A percentile compares a stretch with the other conserved stretches of the same genome.
phyloP scores from a whole-genome alignment of 2,329 filamentous ascomycete genomes.

The Diplodia sapinea region DNA sequence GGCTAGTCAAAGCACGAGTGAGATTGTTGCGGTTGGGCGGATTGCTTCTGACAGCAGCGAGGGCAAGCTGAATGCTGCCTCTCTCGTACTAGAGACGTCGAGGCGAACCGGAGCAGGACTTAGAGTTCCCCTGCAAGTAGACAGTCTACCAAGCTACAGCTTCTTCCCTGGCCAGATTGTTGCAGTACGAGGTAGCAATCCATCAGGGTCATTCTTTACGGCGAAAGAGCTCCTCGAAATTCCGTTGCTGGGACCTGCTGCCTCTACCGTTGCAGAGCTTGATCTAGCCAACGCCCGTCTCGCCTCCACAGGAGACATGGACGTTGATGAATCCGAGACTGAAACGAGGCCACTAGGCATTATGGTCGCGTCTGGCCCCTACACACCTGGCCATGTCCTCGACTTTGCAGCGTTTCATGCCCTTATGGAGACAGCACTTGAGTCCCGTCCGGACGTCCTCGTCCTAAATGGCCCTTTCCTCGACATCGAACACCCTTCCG shows the following conservation, averaged over 20 bases:
- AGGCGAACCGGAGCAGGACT: slow-evolving; percentile 81
- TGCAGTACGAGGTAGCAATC: slow-evolving; percentile 83
- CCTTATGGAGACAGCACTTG: slow-evolving; percentile 77
- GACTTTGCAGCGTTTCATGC: slow-evolving; percentile 86
- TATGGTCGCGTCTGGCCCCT: slow-evolving; percentile 82
- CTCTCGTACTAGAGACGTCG: slow-evolving; percentile 86
- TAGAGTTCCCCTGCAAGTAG: slow-evolving; percentile 79
- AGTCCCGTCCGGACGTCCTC: slow-evolving; percentile 76
- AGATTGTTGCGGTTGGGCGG: slow-evolving; percentile 87
- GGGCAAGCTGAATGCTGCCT: slow-evolving; percentile 83
- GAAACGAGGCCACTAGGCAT: slow-evolving; percentile 71
- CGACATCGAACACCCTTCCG: slow-evolving; percentile 86
- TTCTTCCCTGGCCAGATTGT: slow-evolving; percentile 97
- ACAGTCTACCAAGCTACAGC: slow-evolving; percentile 71
- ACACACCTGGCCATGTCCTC: slow-evolving; percentile 89
- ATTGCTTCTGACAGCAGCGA: slow-evolving; percentile 89
- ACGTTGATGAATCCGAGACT: slow-evolving; percentile 47
- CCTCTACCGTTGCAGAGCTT: slow-evolving; percentile 69
- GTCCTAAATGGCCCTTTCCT: slow-evolving; percentile 87
- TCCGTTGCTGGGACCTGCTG: slow-evolving; percentile 76
- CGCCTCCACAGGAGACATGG: slow-evolving; percentile 57
- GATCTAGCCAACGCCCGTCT: slow-evolving; percentile 73
- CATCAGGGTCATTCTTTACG: slow-evolving; percentile 80
- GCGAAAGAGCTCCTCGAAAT: slow-evolving; percentile 77
- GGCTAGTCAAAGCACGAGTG: slow-evolving; percentile 79